Conservation (phyloP, 1,284 basidiomycete species). For the Rhodotorula sp. region DNA sequence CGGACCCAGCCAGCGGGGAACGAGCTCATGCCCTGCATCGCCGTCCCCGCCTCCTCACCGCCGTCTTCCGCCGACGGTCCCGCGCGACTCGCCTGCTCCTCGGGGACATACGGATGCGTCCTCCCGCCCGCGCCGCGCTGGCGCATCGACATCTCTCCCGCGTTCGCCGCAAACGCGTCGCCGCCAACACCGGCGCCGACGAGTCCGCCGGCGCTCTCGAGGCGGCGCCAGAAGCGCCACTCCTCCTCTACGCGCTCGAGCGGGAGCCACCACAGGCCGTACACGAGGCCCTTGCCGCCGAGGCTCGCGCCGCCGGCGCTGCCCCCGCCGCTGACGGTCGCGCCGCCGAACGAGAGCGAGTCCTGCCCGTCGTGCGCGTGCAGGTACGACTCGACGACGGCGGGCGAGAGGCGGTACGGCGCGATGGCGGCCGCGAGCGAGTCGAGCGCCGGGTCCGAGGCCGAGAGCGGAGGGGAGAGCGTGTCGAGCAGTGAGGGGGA, state of each 20-base stretch:
- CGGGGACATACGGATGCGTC: constrained; percentile 54
- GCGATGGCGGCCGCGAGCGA: constrained; percentile 33
- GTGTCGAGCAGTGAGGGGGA: constrained; percentile 44
- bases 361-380: constrained; percentile 48
- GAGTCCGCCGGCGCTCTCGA: constrained; percentile 58
- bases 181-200: constrained; percentile 12
- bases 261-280: constrained; percentile 52
- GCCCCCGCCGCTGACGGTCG: constrained; percentile 8
- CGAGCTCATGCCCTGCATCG: constrained; percentile 67
- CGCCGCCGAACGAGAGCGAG: constrained; percentile 10
- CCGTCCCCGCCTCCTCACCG: constrained; percentile 15
- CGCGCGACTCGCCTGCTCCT: constrained; percentile 59
- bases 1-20: constrained; percentile 91
- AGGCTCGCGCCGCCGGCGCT: constrained; percentile 10
- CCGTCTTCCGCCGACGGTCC: background rate
- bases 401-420: constrained; percentile 43
- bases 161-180: constrained; percentile 28
- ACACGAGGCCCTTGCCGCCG: constrained; percentile 43
- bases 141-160: background rate
- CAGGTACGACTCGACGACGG: constrained; percentile 44
- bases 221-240: constrained; percentile 90
- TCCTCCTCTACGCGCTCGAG: constrained; percentile 88
- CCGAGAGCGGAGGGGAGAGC: constrained; percentile 30
- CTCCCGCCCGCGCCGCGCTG: background rate
- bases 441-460: constrained; percentile 17